Evolutionary conservation across 306 rosid genomes (phyloP).

Genomic region (Citrullus mucosospermus): DNA sequence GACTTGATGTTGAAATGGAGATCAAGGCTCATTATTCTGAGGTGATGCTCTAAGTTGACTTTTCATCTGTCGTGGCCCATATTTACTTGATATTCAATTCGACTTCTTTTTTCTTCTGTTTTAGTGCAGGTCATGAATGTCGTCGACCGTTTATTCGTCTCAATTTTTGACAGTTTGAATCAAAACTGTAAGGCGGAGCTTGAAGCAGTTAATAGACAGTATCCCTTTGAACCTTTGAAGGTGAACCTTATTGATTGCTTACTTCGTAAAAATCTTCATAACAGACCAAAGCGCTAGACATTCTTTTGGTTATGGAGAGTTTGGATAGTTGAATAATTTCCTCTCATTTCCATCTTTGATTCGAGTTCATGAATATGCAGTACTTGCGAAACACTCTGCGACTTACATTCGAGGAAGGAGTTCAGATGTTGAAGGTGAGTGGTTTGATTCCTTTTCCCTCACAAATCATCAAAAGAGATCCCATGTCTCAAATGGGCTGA

Average conservation of each 20-base stretch:
- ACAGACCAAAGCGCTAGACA: too few species aligned
- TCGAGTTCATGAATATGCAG: slow-evolving; percentile 31
- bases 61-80: neutral
- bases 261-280: neutral
- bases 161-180: slow-evolving; percentile 66
- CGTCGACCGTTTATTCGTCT: slow-evolving; percentile 58
- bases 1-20: slow-evolving; percentile 95
- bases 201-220: slow-evolving; percentile 66
- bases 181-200: slow-evolving; percentile 50
- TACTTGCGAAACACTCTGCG: slow-evolving; percentile 64
- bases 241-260: slow-evolving; percentile 13
- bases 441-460: neutral
- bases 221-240: slow-evolving; percentile 91
- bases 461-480: neutral
- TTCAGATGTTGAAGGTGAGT: slow-evolving; percentile 82
- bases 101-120: neutral
- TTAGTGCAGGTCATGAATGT: slow-evolving; percentile 71
- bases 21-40: slow-evolving; percentile 65
- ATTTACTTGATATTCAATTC: neutral
- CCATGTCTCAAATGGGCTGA: neutral
- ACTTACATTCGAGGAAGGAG: slow-evolving; percentile 82
- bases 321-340: neutral
- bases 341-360: neutral
- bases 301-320: neutral
- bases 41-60: slow-evolving; percentile 30